Evolutionary conservation across 2,329 filamentous ascomycete species (phyloP).

Genomic region (Pseudogymnoascus sp.): DNA sequence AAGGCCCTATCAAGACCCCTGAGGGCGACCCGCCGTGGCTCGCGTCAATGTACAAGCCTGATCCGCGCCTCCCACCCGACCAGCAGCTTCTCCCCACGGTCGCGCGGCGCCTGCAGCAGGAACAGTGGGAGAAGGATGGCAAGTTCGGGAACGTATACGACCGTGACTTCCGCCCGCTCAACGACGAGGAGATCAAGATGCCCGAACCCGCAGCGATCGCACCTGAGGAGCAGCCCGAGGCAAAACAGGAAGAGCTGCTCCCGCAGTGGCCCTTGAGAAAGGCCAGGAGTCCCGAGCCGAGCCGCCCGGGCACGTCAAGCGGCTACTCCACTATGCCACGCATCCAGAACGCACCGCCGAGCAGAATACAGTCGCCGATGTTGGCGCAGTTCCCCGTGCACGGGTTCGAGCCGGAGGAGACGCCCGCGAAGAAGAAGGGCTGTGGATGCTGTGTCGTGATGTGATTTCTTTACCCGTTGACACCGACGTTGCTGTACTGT

Average conservation of each 20-base stretch:
- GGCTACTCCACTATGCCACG: constrained; percentile 55
- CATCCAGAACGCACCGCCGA: constrained; percentile 40
- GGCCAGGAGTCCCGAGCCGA: constrained; percentile 41
- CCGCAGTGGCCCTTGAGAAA: constrained; percentile 51
- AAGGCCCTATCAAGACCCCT: constrained; percentile 51
- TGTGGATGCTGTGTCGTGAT: constrained; percentile 46
- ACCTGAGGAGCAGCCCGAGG: constrained; percentile 25
- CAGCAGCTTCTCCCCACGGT: constrained; percentile 94
- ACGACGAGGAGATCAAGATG: constrained; percentile 45
- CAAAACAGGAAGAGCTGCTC: constrained; percentile 29
- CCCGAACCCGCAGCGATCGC: constrained; percentile 17
- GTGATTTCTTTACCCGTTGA: constrained; percentile 28
- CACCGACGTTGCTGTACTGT: neutral
- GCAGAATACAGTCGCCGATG: constrained; percentile 22
- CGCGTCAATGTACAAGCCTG: constrained; percentile 87
- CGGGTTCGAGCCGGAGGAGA: constrained; percentile 36
- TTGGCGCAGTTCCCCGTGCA: constrained; percentile 27
- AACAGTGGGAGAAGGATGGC: constrained; percentile 90
- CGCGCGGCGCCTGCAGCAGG: constrained; percentile 80
- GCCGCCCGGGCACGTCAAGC: constrained; percentile 36
- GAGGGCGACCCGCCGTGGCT: constrained; percentile 97
- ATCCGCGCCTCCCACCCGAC: constrained; percentile 85
- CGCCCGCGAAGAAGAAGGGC: constrained; percentile 30
- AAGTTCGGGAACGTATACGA: constrained; percentile 80
- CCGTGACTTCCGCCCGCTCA: constrained; percentile 76